phyloP scores from a whole-genome alignment of 2,329 filamentous ascomycete species.

The Fusarium sublunatum region DNA sequence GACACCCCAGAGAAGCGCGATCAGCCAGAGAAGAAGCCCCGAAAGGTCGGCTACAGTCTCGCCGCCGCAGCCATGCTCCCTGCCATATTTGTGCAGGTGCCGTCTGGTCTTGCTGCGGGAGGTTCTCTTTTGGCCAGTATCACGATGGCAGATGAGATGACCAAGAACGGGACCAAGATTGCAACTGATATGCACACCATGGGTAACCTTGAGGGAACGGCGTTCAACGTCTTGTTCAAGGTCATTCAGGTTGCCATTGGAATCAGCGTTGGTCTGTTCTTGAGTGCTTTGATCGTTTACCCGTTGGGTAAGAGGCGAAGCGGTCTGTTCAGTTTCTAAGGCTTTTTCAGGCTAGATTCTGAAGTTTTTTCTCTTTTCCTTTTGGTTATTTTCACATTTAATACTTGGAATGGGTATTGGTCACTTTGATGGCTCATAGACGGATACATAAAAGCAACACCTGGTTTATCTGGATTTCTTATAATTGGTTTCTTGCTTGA shows the following conservation, averaged over 20 bases:
- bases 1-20: constrained; percentile 36
- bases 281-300: constrained; percentile 67
- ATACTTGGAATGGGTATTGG: not conserved
- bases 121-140: constrained; percentile 70
- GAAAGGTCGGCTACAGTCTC: constrained; percentile 75
- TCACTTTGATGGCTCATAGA: not conserved
- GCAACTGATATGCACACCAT: constrained; percentile 42
- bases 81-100: constrained; percentile 81
- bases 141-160: constrained; percentile 66
- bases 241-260: constrained; percentile 72
- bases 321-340: constrained; percentile 65
- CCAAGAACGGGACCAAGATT: constrained; percentile 54
- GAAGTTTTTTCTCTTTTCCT: not conserved
- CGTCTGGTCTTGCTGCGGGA: constrained; percentile 69
- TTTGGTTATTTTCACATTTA: not conserved
- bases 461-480: constrained; percentile 3
- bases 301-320: constrained; percentile 68
- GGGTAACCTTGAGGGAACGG: constrained; percentile 55
- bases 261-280: constrained; percentile 69
- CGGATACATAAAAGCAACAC: constrained; percentile 9
- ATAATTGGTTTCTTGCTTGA: constrained; percentile 8
- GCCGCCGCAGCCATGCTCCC: constrained; percentile 88
- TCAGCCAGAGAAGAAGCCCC: constrained; percentile 48
- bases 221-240: constrained; percentile 66
- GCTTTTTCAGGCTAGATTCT: not conserved